phyloP scores from a whole-genome alignment of 1,139 yeast genomes.

The Hyphopichia khmerensis region DNA sequence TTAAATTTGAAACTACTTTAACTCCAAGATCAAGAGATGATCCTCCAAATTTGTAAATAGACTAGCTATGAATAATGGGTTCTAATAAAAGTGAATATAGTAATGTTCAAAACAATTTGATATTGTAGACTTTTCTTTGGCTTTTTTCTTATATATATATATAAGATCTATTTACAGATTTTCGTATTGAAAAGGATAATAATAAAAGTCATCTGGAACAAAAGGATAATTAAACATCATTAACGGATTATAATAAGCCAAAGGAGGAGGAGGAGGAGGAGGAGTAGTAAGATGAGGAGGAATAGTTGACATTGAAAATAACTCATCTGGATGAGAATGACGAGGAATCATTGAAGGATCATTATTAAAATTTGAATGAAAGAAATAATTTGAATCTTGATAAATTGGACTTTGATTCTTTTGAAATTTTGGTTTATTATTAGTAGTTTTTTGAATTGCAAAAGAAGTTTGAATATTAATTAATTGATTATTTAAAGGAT shows the following conservation, averaged over 20 bases:
- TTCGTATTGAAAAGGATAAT: neutral
- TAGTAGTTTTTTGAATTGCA: constrained; percentile 33
- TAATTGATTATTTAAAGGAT: constrained; percentile 11
- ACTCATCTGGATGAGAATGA: neutral
- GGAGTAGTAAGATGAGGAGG: neutral
- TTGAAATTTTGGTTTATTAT: constrained; percentile 1
- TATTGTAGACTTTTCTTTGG: no score
- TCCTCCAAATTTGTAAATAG: constrained; percentile 43
- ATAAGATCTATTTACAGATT: neutral
- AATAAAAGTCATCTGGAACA: neutral
- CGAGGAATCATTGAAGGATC: neutral
- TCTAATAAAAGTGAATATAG: no score
- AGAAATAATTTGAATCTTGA: constrained; percentile 15
- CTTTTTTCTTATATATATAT: neutral
- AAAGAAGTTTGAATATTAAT: constrained; percentile 39
- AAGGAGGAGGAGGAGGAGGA: neutral
- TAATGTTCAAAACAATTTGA: no score
- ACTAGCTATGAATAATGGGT: neutral
- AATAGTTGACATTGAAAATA: no score
- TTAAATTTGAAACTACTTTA: constrained; percentile 17
- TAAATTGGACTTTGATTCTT: neutral
- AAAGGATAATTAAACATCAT: neutral
- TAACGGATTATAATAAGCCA: neutral
- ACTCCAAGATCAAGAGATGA: constrained; percentile 34
- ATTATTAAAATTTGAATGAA: constrained; percentile 15